Conservation (phyloP, 768 basidiomycete species). For the Suillus tomentosus region DNA sequence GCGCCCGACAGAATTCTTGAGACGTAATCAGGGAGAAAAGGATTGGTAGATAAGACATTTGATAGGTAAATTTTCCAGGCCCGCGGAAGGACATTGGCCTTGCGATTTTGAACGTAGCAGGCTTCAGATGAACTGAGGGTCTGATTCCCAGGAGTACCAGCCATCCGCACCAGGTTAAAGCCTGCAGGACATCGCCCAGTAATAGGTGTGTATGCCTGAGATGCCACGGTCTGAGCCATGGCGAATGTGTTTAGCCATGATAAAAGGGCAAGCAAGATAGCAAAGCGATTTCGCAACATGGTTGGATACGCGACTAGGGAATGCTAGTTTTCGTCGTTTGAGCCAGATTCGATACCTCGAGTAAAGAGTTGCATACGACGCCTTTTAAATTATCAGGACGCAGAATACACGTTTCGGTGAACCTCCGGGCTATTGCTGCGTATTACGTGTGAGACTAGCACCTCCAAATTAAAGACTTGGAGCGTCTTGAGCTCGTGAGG, state of each 20-base stretch:
- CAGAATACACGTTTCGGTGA: not conserved
- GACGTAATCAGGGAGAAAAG: conserved; percentile 37
- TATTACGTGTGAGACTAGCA: not conserved
- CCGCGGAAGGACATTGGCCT: conserved; percentile 36
- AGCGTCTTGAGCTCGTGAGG: not conserved
- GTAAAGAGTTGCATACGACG: not conserved
- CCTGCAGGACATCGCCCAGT: conserved; percentile 22
- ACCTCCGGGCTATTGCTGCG: too few species aligned
- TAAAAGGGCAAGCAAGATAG: conserved; percentile 7
- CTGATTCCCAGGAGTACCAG: conserved; percentile 30
- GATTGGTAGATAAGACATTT: conserved; percentile 35
- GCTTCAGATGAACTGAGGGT: conserved; percentile 38
- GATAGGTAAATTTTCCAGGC: conserved; percentile 44
- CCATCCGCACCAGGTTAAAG: conserved; percentile 33
- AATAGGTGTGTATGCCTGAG: conserved; percentile 27
- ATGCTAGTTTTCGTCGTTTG: not conserved
- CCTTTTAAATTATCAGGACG: not conserved
- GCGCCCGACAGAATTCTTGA: conserved; percentile 30
- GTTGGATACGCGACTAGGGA: not conserved
- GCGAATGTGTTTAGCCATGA: conserved; percentile 11
- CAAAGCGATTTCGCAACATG: not conserved
- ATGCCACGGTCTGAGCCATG: conserved; percentile 28
- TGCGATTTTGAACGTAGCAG: conserved; percentile 38
- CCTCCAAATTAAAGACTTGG: not conserved
- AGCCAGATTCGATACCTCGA: not conserved